Conservation (phyloP, 2,329 filamentous ascomycete genomes). For the Shiraia bambusicola region DNA sequence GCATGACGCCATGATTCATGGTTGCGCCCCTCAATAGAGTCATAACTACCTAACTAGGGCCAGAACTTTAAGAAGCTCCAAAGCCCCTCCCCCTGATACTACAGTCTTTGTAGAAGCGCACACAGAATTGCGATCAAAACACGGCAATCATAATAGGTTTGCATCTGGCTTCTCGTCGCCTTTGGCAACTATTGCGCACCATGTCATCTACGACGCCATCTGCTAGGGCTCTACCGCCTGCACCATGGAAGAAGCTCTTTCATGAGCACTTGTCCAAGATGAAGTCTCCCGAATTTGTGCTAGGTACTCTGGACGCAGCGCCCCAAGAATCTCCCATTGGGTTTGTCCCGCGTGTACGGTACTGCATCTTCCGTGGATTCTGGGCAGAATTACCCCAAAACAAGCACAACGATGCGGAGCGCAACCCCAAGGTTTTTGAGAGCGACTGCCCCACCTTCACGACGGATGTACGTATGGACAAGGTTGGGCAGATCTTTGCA, state of each 20-base stretch:
- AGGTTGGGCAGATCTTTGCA: constrained; percentile 69
- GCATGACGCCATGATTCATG: constrained; percentile 24
- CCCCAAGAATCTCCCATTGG: constrained; percentile 45
- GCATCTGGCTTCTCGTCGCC: constrained; percentile 35
- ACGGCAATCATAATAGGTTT: constrained; percentile 48
- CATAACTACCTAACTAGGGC: no score
- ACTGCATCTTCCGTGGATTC: constrained; percentile 83
- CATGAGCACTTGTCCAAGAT: constrained; percentile 52
- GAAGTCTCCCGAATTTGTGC: constrained; percentile 53
- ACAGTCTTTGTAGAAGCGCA: no score
- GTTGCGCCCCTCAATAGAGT: no score
- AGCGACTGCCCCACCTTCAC: constrained; percentile 82
- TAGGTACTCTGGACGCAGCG: constrained; percentile 51
- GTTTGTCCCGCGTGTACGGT: constrained; percentile 63
- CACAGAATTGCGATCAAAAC: background rate
- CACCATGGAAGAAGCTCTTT: constrained; percentile 57
- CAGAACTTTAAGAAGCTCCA: background rate
- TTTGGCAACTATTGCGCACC: constrained; percentile 45
- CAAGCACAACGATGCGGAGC: constrained; percentile 69
- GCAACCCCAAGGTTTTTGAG: constrained; percentile 70
- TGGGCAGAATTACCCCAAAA: constrained; percentile 74
- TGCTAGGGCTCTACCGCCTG: constrained; percentile 41
- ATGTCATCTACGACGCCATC: constrained; percentile 50
- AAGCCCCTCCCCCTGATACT: no score
- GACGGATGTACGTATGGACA: constrained; percentile 85